A percentile compares a stretch with the other conserved stretches of the same genome.
Conservation (phyloP, 345 rosid species). For the Tarenaya hassleriana region DNA sequence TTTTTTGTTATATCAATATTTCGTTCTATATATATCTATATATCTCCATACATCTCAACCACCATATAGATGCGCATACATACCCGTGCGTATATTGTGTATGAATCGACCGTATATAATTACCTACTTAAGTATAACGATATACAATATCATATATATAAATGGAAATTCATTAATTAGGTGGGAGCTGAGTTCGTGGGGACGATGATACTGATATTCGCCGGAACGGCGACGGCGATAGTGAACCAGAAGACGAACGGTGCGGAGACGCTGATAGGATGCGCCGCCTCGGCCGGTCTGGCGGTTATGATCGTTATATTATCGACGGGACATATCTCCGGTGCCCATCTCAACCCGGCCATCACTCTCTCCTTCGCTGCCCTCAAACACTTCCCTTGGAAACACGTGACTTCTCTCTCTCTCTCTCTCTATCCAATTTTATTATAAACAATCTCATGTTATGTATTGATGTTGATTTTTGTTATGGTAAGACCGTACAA, state of each 20-base stretch:
- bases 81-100: no score
- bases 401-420: constrained; percentile 26
- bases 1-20: no score
- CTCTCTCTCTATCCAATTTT: background rate
- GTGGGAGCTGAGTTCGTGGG: constrained; percentile 93
- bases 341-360: constrained; percentile 87
- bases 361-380: constrained; percentile 75
- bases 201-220: constrained; percentile 67
- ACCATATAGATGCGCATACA: no score
- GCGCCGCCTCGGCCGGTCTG: constrained; percentile 63
- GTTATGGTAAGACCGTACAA: no score
- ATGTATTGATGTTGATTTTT: no score
- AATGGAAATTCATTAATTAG: no score
- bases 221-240: constrained; percentile 73
- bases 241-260: constrained; percentile 79
- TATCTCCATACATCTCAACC: no score
- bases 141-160: no score
- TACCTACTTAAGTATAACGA: no score
- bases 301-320: constrained; percentile 74
- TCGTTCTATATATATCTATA: no score
- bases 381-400: constrained; percentile 78
- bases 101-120: no score
- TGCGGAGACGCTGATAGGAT: constrained; percentile 64
- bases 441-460: background rate
- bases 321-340: constrained; percentile 81